A percentile compares a stretch with the other conserved stretches of the same genome.
Evolutionary conservation across 208 protist genomes (phyloP).

Genomic region (Leishmania gerbilli): DNA sequence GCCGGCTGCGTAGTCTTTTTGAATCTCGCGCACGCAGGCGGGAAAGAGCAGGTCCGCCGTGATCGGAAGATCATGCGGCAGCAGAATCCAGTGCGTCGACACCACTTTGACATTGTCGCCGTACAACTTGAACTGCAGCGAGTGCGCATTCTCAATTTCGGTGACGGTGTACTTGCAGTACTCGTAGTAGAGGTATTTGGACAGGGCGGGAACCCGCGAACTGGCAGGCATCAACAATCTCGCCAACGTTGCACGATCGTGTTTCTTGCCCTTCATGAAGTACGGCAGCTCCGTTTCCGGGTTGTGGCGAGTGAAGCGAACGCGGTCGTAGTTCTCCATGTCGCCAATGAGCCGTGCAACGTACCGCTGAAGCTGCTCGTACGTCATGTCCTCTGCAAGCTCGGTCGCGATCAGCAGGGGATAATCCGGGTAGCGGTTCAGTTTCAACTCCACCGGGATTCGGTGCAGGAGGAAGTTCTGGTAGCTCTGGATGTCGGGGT

Average conservation of each 20-base stretch:
- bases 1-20: constrained; percentile 36
- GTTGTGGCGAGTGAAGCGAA: constrained; percentile 89
- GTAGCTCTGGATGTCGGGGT: constrained; percentile 77
- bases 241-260: constrained; percentile 63
- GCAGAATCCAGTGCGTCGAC: constrained; percentile 82
- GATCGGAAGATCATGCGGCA: constrained; percentile 69
- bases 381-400: constrained; percentile 83
- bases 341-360: constrained; percentile 74
- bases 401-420: constrained; percentile 67
- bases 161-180: constrained; percentile 89
- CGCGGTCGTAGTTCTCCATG: constrained; percentile 69
- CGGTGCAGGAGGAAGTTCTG: constrained; percentile 75
- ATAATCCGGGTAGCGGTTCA: constrained; percentile 71
- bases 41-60: constrained; percentile 66
- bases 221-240: constrained; percentile 74
- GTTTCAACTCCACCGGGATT: constrained; percentile 75
- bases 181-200: constrained; percentile 84
- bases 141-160: constrained; percentile 80
- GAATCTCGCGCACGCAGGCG: constrained; percentile 66
- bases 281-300: constrained; percentile 83
- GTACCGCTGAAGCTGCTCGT: constrained; percentile 90
- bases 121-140: constrained; percentile 90
- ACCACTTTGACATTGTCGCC: constrained; percentile 64
- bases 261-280: constrained; percentile 87
- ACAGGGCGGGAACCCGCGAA: constrained; percentile 39